A percentile compares a stretch with the other conserved stretches of the same genome.
Conservation (phyloP, 2,329 filamentous ascomycete genomes). For the Alternaria conjuncta region DNA sequence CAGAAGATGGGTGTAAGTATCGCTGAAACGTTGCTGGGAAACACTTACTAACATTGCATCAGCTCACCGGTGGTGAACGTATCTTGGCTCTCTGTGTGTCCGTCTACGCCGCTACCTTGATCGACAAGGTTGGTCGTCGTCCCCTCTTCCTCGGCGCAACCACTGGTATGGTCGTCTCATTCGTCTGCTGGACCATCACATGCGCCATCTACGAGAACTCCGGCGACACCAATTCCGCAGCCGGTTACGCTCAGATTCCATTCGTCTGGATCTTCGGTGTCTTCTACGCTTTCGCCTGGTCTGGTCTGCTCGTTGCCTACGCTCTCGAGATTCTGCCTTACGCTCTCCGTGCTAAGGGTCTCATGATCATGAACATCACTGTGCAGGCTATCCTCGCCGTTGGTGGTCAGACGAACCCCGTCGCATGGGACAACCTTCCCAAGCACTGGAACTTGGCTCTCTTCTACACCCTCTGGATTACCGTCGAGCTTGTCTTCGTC, state of each 20-base stretch:
- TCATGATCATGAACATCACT: conserved; percentile 66
- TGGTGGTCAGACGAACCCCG: conserved; percentile 66
- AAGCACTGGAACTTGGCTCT: conserved; percentile 66
- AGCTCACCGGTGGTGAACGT: conserved; percentile 58
- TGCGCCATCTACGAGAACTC: conserved; percentile 35
- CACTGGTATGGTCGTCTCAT: conserved; percentile 43
- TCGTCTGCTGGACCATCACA: conserved; percentile 49
- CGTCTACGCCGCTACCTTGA: conserved; percentile 61
- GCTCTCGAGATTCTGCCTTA: conserved; percentile 59
- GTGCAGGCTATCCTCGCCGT: conserved; percentile 69
- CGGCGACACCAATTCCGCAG: conserved; percentile 40
- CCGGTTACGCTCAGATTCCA: conserved; percentile 55
- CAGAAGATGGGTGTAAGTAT: conserved; percentile 50
- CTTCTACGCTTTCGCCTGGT: conserved; percentile 65
- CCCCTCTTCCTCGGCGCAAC: conserved; percentile 60
- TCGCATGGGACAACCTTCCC: conserved; percentile 67
- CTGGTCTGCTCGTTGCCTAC: conserved; percentile 63
- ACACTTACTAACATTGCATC: conserved; percentile 2
- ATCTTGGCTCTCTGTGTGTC: conserved; percentile 65
- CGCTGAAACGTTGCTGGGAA: neutral
- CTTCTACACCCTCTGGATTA: conserved; percentile 69
- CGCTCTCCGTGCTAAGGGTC: conserved; percentile 57
- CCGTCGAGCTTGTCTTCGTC: conserved; percentile 65
- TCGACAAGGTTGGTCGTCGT: conserved; percentile 63
- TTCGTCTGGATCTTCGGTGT: conserved; percentile 60